phyloP scores from a whole-genome alignment of 106 monocot genomes.

The Dioscorea dumetorum region DNA sequence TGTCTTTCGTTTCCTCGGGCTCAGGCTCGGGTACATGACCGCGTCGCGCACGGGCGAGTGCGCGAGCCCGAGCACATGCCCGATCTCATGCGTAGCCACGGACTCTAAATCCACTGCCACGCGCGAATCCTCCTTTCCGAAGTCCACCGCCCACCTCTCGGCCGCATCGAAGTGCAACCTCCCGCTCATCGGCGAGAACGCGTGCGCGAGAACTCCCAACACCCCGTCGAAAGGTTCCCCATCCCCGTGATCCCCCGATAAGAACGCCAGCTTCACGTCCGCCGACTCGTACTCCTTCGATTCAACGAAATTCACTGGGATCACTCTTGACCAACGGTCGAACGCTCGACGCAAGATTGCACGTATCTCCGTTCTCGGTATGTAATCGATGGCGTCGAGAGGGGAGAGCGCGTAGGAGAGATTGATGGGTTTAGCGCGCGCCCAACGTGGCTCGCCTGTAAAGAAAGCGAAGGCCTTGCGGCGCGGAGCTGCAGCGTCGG shows the following conservation, averaged over 20 bases:
- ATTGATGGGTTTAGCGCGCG: constrained; percentile 21
- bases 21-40: constrained; percentile 84
- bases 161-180: constrained; percentile 81
- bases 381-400: constrained; percentile 25
- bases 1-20: constrained; percentile 51
- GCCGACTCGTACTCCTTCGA: constrained; percentile 34
- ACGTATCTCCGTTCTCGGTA: constrained; percentile 18
- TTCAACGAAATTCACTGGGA: constrained; percentile 63
- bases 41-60: constrained; percentile 68
- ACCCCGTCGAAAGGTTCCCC: constrained; percentile 90
- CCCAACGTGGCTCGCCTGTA: constrained; percentile 58
- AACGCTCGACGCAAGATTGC: constrained; percentile 65
- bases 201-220: constrained; percentile 82
- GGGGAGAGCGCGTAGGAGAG: constrained; percentile 72
- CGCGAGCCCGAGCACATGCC: constrained; percentile 77
- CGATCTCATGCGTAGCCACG: constrained; percentile 94
- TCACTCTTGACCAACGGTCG: constrained; percentile 62
- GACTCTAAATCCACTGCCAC: constrained; percentile 86
- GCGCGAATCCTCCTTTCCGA: constrained; percentile 28
- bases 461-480: constrained; percentile 52
- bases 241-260: constrained; percentile 80
- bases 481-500: constrained; percentile 7
- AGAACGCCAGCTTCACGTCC: constrained; percentile 74
- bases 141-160: constrained; percentile 83
- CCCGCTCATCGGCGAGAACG: constrained; percentile 85